Percentiles rank a stretch among this genome's conserved stretches.
These are phyloP conservation scores for Peronospora destructor DNA, from an alignment of 352 stramenopile species.

Conservation along the genomic window DNA sequence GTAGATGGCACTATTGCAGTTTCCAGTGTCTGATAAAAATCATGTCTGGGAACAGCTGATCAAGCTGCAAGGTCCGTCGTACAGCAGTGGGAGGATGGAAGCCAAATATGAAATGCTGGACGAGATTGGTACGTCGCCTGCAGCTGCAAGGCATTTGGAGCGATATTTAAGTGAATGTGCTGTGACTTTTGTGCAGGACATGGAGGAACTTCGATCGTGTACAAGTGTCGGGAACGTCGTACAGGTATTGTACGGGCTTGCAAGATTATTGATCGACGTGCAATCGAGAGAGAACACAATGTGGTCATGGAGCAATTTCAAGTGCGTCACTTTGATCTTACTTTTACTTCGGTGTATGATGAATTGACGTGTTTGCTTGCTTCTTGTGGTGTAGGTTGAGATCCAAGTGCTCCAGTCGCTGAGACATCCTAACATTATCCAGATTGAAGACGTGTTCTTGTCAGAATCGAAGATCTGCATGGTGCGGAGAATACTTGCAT, in stretches of 20 bases:
- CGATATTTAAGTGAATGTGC: not conserved
- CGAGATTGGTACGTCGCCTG: conserved; percentile 59
- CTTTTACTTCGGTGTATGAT: not conserved
- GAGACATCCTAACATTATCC: conserved; percentile 87
- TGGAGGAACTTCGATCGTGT: conserved; percentile 80
- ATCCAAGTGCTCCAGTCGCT: conserved; percentile 88
- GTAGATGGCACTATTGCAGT: not conserved
- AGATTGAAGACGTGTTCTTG: conserved; percentile 82
- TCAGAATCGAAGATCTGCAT: conserved; percentile 84
- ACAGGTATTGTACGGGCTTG: conserved; percentile 54
- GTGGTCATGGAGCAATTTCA: conserved; percentile 85
- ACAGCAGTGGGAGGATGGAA: conserved; percentile 66
- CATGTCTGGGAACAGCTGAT: conserved; percentile 43
- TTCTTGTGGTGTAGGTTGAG: conserved; percentile 43
- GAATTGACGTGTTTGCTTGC: not conserved
- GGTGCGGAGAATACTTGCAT: conserved; percentile 21
- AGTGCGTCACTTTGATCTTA: conserved; percentile 25
- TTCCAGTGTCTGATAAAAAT: not conserved
- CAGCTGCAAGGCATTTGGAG: not conserved
- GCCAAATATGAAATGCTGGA: conserved; percentile 78
- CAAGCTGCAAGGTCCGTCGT: conserved; percentile 58
- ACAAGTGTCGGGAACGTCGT: conserved; percentile 66
- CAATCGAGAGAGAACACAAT: conserved; percentile 63
- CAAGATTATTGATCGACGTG: conserved; percentile 85
- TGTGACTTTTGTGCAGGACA: conserved; percentile 37